phyloP scores from a whole-genome alignment of 257 asterid species.

The Rubia yunnanensis region DNA sequence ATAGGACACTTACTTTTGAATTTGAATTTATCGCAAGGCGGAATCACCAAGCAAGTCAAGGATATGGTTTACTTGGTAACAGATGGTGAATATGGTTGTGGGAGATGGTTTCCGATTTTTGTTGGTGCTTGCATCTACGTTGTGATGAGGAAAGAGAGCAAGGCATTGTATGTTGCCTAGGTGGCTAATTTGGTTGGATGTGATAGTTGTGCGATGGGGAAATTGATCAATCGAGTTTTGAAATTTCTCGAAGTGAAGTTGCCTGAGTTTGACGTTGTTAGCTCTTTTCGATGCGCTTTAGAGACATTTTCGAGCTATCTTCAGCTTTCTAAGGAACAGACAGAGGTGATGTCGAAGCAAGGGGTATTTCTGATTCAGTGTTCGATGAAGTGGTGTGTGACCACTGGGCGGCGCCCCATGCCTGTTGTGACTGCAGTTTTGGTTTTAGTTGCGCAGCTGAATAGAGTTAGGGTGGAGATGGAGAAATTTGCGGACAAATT shows the following conservation, averaged over 20 bases:
- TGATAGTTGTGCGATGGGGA: constrained; percentile 51
- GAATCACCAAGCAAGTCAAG: constrained; percentile 25
- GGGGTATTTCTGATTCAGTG: constrained; percentile 80
- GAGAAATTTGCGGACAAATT: constrained; percentile 51
- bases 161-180: constrained; percentile 36
- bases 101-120: constrained; percentile 58
- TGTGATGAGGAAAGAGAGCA: constrained; percentile 52
- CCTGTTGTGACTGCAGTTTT: constrained; percentile 76
- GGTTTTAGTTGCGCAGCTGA: constrained; percentile 57
- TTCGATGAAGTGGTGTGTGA: constrained; percentile 77
- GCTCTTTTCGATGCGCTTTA: constrained; percentile 35
- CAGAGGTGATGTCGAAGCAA: constrained; percentile 48
- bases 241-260: constrained; percentile 44
- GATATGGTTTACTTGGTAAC: constrained; percentile 41
- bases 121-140: constrained; percentile 71
- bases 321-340: constrained; percentile 29
- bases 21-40: constrained; percentile 43
- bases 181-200: constrained; percentile 48
- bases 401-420: constrained; percentile 73
- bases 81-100: constrained; percentile 57
- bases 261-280: constrained; percentile 62
- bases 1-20: constrained; percentile 38
- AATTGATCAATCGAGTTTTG: constrained; percentile 59
- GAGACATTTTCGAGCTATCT: constrained; percentile 27
- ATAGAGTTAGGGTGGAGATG: constrained; percentile 38